Evolutionary conservation across 2,329 filamentous ascomycete genomes (phyloP), one percentile per base, ranked within the genome.

Genomic region (Talaromyces sp.): DNA sequence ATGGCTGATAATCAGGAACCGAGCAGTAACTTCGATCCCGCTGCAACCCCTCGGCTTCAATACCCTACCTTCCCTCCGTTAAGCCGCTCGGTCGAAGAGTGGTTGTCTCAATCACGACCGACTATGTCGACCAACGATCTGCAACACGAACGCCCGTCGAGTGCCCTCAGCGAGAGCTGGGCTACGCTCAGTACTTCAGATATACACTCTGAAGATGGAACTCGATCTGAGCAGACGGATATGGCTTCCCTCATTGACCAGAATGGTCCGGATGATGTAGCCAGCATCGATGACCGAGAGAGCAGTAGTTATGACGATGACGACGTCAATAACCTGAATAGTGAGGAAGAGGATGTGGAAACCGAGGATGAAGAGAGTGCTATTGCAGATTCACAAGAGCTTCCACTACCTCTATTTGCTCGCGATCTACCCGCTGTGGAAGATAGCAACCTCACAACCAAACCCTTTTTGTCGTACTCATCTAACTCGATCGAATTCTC

Each of bases 101-200:
- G 72, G 72, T 59, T 75, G 52, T 76, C 72, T 43, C 72, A 68
- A 46, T 76, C 74, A 54, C 69, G 70, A 55, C 73, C 71, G n/a
- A 68, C 62, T 60, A 77, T 77, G 74, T 35, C 59, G 28, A 70
- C 71, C 63, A 73, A 71, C 65, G 68, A 67, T 53, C 60, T 61
- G 21, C 59, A 62, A n/a, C 55, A 63, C 13, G 67, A 71, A 10
- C 66, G 67, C 31, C 61, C 65, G 3, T 43, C 52, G 63, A 69
- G 61, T 53, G 68, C 73, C 10, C 65, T 78, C 59, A 75, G 74
- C 57, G 76, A 78, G 56, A 78, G 76, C 63, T 78, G 76, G 76
- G 74, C 76, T 19, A 76, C 73, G 2, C 65, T 78, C 58, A 75
- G 73, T 55, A 69, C 68, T n/a, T 73, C 73, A 17, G 76, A 78